Evolutionary conservation across 352 stramenopile species (phyloP), one percentile per base, ranked within the genome.

Genomic region (Pythium folliculosum): DNA sequence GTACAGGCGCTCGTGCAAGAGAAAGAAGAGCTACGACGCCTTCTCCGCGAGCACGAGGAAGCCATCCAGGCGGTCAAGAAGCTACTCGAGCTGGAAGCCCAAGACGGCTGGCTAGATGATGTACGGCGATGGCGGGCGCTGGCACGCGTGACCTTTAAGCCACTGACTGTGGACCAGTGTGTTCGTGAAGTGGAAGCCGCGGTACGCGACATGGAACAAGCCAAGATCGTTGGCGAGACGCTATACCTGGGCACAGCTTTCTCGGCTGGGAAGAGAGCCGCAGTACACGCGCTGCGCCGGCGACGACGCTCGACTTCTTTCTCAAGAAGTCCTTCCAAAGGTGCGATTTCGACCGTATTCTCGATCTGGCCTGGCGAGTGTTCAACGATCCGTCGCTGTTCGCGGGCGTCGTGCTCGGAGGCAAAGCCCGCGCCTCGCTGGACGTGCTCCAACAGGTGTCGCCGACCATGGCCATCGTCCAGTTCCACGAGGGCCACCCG

Each of bases 361-460:
- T 17, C 10, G 37, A 43, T 12, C 37, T 43, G 10, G 37, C 37
- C 10, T 71, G 64, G 57, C 38, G 47, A 3, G 25, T 62, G 5
- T 54, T 56, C 43, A 44, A 38, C 10, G 37, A 43, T 7, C 37
- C 9, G 14, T 43, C 9, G 1, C 37, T 43, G 37, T 43, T 43
- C 10, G 37, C 37, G 9, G 4, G 14, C 37, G 37, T 43, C 10
- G 37, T 43, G 10, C 37, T 17, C 17, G 35, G 23, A 16, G 17
- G 9, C 37, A 43, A 43, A 43, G 14, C 49, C 3, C 43, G 47
- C 62, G 38, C 38, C n/a, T 14, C 22, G 13, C 14, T 62, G 1
- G 40, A 52, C 23, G 51, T 62, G 32, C 25, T 63, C 4, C 43
- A 63, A 22, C 17, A 54, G 4, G 49, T 63, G 14, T 45, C 56